These are phyloP conservation scores for Rhizopus delemar DNA, from an alignment of 371 early-diverging fungal species.

Conservation along the genomic window DNA sequence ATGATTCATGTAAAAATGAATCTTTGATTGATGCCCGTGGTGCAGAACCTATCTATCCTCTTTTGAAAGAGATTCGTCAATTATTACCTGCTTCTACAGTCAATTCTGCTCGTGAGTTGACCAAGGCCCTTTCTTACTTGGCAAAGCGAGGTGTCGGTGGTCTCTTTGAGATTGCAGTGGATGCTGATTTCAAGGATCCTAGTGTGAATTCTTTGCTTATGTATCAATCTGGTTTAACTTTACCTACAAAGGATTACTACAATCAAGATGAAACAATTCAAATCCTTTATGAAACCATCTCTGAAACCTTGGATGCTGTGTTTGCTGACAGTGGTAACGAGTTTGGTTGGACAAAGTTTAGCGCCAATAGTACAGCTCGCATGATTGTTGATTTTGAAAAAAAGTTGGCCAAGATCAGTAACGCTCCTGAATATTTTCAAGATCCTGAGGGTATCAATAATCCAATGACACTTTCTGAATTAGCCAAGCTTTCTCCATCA, in stretches of 20 bases:
- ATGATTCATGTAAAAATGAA: constrained; percentile 61
- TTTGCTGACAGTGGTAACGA: constrained; percentile 44
- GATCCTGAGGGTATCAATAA: constrained; percentile 56
- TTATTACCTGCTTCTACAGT: constrained; percentile 19
- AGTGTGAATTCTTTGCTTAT: constrained; percentile 42
- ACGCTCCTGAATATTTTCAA: constrained; percentile 32
- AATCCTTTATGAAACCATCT: constrained; percentile 34
- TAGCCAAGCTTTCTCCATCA: constrained; percentile 34
- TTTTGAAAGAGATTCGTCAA: constrained; percentile 45
- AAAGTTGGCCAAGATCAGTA: constrained; percentile 38
- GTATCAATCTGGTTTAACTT: constrained; percentile 54
- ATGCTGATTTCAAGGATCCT: constrained; percentile 55
- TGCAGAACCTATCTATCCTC: constrained; percentile 46
- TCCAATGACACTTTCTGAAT: constrained; percentile 39
- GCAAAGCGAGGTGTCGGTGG: constrained; percentile 16
- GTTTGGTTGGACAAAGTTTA: constrained; percentile 33
- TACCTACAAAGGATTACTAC: constrained; percentile 66
- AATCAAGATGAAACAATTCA: constrained; percentile 37
- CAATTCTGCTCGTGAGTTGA: constrained; percentile 41
- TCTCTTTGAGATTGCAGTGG: constrained; percentile 23
- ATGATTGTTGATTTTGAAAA: constrained; percentile 53
- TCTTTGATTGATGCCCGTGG: constrained; percentile 45
- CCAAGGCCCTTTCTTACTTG: constrained; percentile 15
- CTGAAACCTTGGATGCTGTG: constrained; percentile 28
- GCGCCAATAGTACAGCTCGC: constrained; percentile 27